A percentile compares a stretch with the other conserved stretches of the same genome.
These are phyloP conservation scores for Fraxinus velutina DNA, from an alignment of 305 asterid genomes.

Conservation along the genomic window DNA sequence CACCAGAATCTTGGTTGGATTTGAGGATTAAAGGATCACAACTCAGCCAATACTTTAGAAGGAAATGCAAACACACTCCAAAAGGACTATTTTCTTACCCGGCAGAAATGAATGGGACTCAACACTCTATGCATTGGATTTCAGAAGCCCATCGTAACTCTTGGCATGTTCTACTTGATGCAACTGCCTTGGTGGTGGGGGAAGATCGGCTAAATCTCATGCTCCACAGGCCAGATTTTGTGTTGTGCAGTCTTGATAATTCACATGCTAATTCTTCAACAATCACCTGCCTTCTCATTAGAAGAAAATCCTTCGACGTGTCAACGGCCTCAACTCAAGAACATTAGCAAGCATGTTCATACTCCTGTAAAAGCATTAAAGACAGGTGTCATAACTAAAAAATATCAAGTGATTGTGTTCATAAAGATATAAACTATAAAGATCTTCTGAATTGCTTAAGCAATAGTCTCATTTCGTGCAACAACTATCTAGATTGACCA, in stretches of 20 bases:
- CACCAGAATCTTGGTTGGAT: conserved; percentile 72
- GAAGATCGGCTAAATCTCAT: conserved; percentile 58
- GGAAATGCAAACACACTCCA: conserved; percentile 58
- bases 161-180: conserved; percentile 71
- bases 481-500: neutral
- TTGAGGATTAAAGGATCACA: conserved; percentile 77
- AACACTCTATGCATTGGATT: conserved; percentile 68
- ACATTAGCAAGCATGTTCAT: conserved; percentile 15
- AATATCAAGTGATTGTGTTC: neutral
- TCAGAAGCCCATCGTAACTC: conserved; percentile 73
- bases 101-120: conserved; percentile 44
- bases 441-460: neutral
- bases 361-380: neutral
- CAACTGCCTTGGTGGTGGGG: conserved; percentile 53
- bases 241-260: conserved; percentile 52
- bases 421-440: neutral
- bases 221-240: conserved; percentile 65
- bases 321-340: conserved; percentile 30
- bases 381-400: neutral
- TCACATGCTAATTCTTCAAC: conserved; percentile 38
- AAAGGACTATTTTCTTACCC: conserved; percentile 65
- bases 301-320: conserved; percentile 58
- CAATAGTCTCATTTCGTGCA: neutral
- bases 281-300: conserved; percentile 61
- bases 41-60: conserved; percentile 63